Base-by-base conservation (phyloP, 2,329 filamentous ascomycete species). In the Exophiala sideris region DNA sequence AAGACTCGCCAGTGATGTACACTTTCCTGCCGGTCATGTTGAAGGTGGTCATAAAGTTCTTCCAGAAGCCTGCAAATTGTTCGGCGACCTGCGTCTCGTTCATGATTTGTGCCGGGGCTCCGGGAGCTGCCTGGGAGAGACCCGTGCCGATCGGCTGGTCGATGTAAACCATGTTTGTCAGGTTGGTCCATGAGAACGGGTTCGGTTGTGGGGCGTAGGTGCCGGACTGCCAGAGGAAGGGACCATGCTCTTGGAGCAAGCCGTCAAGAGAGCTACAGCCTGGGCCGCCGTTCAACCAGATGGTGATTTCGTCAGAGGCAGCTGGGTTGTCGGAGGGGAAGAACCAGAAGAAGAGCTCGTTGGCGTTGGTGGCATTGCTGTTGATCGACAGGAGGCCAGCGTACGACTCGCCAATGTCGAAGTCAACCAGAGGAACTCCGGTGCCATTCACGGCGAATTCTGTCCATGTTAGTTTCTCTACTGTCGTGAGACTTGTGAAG, bases 181-280 rank as follows among this genome's bases (percentile, higher is more conserved):
- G 42, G 46, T 67, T 67, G 7, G 41, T 51, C 45, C 61, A 67
- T 12, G 63, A 61, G 54, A 63, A 67, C 32, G 65, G 61, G 35
- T 68, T 68, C 33, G 53, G 61, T 0, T 83, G 76, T 0, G 87
- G 87, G 14, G 77, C 76, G 51, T 77, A 80, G 1, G 86, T 91
- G 33, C 89, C 89, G 10, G 82, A 77, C 65, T 86, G 81, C 85
- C 86, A 89, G 4, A 79, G 53, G 64, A 89, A 86, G 0, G 0
- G 57, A 21, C 59, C 57, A 32, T 60, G 45, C 63, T 92, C 88
- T 47, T 89, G 86, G 8, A 92, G 68, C 1, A 91, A 74, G 6
- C 86, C 87, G 60, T 84, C 79, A 5, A 89, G 76, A 1, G 84
- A 87, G 32, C 70, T 76, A 59, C 76, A 79, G 12, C 78, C 76